Evolutionary conservation across 192 early-diverging fungal species (phyloP).

Genomic region (Coemansia sp.): DNA sequence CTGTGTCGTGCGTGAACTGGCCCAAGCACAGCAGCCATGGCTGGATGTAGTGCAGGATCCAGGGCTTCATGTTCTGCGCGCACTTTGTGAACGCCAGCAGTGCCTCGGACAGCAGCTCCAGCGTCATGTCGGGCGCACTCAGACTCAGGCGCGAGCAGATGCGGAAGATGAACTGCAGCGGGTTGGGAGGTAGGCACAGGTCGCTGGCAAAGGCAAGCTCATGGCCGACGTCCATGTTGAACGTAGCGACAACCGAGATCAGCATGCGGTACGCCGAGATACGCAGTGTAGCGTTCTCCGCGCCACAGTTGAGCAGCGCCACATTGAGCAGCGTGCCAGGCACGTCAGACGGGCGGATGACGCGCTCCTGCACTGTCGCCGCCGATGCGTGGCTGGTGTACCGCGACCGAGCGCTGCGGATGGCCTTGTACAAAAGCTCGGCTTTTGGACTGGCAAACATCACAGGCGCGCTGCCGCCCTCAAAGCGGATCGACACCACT

Average conservation of each 20-base stretch:
- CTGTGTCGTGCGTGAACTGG: slow-evolving; percentile 58
- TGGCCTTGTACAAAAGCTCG: slow-evolving; percentile 67
- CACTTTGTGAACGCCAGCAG: slow-evolving; percentile 82
- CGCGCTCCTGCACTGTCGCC: slow-evolving; percentile 69
- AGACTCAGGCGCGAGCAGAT: slow-evolving; percentile 83
- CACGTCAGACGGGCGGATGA: slow-evolving; percentile 85
- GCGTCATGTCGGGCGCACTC: slow-evolving; percentile 76
- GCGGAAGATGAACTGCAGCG: slow-evolving; percentile 76
- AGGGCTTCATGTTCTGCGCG: slow-evolving; percentile 70
- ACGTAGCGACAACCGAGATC: slow-evolving; percentile 78
- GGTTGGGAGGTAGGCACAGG: slow-evolving; percentile 90
- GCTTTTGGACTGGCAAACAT: slow-evolving; percentile 75
- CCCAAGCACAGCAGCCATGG: slow-evolving; percentile 88
- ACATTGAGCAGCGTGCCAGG: slow-evolving; percentile 93
- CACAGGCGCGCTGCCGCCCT: slow-evolving; percentile 65
- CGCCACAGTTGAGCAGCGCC: slow-evolving; percentile 87
- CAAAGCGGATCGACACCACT: slow-evolving; percentile 81
- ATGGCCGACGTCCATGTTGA: slow-evolving; percentile 83
- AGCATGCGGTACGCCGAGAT: slow-evolving; percentile 90
- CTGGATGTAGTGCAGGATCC: slow-evolving; percentile 86
- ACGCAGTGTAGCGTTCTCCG: slow-evolving; percentile 78
- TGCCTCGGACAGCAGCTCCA: slow-evolving; percentile 89
- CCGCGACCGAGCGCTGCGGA: slow-evolving; percentile 72
- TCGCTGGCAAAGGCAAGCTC: slow-evolving; percentile 79
- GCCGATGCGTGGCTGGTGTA: slow-evolving; percentile 59